Evolutionary conservation across 805 yeast species (phyloP).

Genomic region (Yamadazyma paraphyllophila): DNA sequence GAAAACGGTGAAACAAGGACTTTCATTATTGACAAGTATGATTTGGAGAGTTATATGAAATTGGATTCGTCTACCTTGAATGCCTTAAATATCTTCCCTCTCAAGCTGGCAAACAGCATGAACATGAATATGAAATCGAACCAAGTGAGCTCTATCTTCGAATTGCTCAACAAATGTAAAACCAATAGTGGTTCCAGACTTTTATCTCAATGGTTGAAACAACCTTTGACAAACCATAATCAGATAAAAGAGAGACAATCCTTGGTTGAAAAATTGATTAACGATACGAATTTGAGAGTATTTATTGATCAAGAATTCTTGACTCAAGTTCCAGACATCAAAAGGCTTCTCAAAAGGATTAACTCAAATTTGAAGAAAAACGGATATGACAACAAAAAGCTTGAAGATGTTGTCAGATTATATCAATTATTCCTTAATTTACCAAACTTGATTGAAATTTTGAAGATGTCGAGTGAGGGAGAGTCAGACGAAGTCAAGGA

Average conservation of each 20-base stretch:
- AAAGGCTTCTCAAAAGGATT: slow-evolving; percentile 70
- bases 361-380: slow-evolving; percentile 27
- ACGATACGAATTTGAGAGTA: slow-evolving; percentile 65
- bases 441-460: slow-evolving; percentile 62
- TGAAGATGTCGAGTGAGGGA: slow-evolving; percentile 44
- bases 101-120: slow-evolving; percentile 17
- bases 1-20: slow-evolving; percentile 39
- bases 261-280: slow-evolving; percentile 71
- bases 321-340: slow-evolving; percentile 77
- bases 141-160: slow-evolving; percentile 59
- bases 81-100: slow-evolving; percentile 83
- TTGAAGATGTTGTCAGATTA: slow-evolving; percentile 87
- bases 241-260: slow-evolving; percentile 68
- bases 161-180: slow-evolving; percentile 83
- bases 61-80: slow-evolving; percentile 87
- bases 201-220: slow-evolving; percentile 92
- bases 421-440: slow-evolving; percentile 74
- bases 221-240: slow-evolving; percentile 71
- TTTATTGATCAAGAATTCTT: slow-evolving; percentile 65
- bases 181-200: slow-evolving; percentile 86
- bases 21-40: slow-evolving; percentile 61
- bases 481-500: slow-evolving; percentile 22
- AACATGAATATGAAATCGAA: slow-evolving; percentile 20
- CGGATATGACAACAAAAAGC: slow-evolving; percentile 49
- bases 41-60: slow-evolving; percentile 79